Conservation (phyloP, 495 filamentous ascomycete species). For the Trichoderma reesei region DNA sequence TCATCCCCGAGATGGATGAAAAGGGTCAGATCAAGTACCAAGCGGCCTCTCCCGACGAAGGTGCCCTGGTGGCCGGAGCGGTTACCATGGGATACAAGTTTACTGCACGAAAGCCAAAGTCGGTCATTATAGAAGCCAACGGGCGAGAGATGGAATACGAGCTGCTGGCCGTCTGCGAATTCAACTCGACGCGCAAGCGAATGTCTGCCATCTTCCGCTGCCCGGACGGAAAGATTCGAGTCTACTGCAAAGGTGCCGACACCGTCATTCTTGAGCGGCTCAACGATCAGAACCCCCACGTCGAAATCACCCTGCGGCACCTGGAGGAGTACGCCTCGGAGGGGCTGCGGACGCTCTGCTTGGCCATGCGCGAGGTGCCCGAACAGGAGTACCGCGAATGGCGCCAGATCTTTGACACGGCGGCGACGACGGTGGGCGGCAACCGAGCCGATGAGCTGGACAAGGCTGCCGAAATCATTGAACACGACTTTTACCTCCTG, state of each 20-base stretch:
- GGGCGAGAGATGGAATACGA: slow-evolving; percentile 76
- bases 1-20: slow-evolving; percentile 82
- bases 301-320: slow-evolving; percentile 82
- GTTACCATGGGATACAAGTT: slow-evolving; percentile 79
- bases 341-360: slow-evolving; percentile 86
- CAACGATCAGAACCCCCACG: slow-evolving; percentile 65
- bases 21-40: slow-evolving; percentile 89
- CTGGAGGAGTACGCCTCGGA: slow-evolving; percentile 97
- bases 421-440: slow-evolving; percentile 80
- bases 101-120: slow-evolving; percentile 75
- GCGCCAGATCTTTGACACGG: slow-evolving; percentile 79
- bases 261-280: slow-evolving; percentile 86
- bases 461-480: slow-evolving; percentile 93
- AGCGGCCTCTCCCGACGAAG: slow-evolving; percentile 95
- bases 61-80: slow-evolving; percentile 89
- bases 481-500: slow-evolving; percentile 80
- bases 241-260: slow-evolving; percentile 95
- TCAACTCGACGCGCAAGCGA: slow-evolving; percentile 94
- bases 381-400: slow-evolving; percentile 88
- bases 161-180: slow-evolving; percentile 90
- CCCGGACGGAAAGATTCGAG: slow-evolving; percentile 87
- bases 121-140: slow-evolving; percentile 67
- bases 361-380: slow-evolving; percentile 88
- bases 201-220: slow-evolving; percentile 98
- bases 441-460: slow-evolving; percentile 92